phyloP scores from a whole-genome alignment of 2,329 filamentous ascomycete genomes.

The Exutisphaerella laricina region DNA sequence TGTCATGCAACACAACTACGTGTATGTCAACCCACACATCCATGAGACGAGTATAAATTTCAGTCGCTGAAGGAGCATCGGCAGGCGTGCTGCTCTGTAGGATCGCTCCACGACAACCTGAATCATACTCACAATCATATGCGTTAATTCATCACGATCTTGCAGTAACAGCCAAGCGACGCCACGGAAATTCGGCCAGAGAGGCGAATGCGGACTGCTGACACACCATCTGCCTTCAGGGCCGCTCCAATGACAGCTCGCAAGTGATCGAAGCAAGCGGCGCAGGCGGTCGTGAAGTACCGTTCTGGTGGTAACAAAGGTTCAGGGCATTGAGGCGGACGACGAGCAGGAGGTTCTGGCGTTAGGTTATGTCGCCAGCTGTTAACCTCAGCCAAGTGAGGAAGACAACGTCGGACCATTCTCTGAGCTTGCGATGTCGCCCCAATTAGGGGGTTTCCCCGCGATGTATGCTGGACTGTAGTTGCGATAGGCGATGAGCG shows the following conservation, averaged over 20 bases:
- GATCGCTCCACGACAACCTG: neutral
- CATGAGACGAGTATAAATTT: too few species aligned
- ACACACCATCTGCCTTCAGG: constrained; percentile 10
- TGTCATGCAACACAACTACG: too few species aligned
- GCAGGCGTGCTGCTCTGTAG: neutral
- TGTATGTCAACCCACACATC: too few species aligned
- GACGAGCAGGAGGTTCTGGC: constrained; percentile 8
- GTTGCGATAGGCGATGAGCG: constrained; percentile 10
- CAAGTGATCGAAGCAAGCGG: too few species aligned
- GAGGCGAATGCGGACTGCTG: too few species aligned
- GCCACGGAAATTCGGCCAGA: constrained; percentile 4
- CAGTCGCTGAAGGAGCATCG: too few species aligned
- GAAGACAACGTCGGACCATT: constrained; percentile 14
- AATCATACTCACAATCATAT: neutral
- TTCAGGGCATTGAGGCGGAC: constrained; percentile 11
- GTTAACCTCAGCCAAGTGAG: constrained; percentile 12
- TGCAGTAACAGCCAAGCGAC: neutral
- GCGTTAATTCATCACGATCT: neutral
- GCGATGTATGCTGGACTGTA: constrained; percentile 7
- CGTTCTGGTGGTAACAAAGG: too few species aligned
- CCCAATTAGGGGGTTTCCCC: neutral
- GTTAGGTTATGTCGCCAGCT: neutral
- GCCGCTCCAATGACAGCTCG: constrained; percentile 12
- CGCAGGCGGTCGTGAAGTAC: too few species aligned
- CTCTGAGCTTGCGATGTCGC: constrained; percentile 1